Evolutionary conservation across 257 asterid species (phyloP).

Genomic region (Solanum commersonii): DNA sequence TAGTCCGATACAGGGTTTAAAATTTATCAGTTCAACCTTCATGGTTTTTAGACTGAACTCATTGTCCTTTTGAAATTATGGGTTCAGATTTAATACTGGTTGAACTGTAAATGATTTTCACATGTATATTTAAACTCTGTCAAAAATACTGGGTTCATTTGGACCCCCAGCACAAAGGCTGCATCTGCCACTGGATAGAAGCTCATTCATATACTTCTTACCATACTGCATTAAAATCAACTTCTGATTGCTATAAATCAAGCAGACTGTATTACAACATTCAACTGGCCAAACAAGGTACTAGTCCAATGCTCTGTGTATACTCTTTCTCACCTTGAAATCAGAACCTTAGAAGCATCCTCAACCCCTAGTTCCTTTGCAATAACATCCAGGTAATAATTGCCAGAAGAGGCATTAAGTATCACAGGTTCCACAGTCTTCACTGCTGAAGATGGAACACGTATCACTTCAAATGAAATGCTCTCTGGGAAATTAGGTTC

Average conservation of each 20-base stretch:
- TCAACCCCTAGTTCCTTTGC: conserved; percentile 43
- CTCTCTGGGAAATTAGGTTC: conserved; percentile 28
- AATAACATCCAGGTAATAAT: conserved; percentile 79
- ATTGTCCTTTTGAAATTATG: background rate
- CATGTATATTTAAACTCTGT: background rate
- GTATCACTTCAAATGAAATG: conserved; percentile 40
- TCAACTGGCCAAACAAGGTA: background rate
- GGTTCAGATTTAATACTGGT: background rate
- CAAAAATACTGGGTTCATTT: background rate
- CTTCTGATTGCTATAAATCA: background rate
- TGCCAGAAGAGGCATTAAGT: conserved; percentile 31
- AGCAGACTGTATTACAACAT: background rate
- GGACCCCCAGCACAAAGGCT: background rate
- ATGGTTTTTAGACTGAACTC: background rate
- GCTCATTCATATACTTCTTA: background rate
- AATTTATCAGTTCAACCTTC: background rate
- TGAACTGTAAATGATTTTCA: background rate
- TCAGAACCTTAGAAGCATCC: conserved; percentile 63
- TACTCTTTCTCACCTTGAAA: conserved; percentile 55
- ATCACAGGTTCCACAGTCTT: conserved; percentile 36
- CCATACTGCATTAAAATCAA: background rate
- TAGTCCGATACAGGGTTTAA: background rate
- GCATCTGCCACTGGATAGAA: background rate
- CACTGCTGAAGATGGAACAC: conserved; percentile 49
- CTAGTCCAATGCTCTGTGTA: background rate